A percentile compares a stretch with the other conserved stretches of the same genome.
Conservation (phyloP, 2,329 filamentous ascomycete genomes). For the Pestalotiopsis sp. region DNA sequence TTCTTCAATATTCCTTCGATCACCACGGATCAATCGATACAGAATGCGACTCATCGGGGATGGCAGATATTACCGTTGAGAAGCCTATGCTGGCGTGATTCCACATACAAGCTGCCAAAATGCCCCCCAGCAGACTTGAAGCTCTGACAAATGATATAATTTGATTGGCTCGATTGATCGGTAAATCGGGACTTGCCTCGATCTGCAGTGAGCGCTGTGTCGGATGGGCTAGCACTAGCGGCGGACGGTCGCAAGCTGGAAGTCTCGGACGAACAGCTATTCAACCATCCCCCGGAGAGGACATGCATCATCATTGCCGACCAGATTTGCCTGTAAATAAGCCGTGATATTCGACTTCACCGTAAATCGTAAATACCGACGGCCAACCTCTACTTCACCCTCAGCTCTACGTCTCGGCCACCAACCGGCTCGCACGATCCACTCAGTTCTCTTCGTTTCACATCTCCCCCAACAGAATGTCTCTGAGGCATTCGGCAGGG, state of each 20-base stretch:
- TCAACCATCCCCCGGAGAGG: background rate
- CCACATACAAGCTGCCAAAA: background rate
- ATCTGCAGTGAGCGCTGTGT: background rate
- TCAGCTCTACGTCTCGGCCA: background rate
- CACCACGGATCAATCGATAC: background rate
- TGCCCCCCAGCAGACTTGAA: background rate
- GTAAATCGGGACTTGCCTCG: background rate
- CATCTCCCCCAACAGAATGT: constrained; percentile 33
- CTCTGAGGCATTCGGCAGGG: constrained; percentile 40
- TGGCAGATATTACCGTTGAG: background rate
- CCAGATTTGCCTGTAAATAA: background rate
- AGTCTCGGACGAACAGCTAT: background rate
- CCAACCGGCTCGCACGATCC: background rate
- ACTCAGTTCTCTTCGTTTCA: background rate
- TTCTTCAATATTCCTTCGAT: background rate
- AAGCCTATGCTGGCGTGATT: background rate
- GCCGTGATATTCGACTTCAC: background rate
- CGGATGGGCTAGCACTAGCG: background rate
- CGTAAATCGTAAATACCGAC: background rate
- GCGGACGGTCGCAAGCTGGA: background rate
- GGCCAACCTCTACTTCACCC: background rate
- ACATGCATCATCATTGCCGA: background rate
- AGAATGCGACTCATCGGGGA: background rate
- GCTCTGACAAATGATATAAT: constrained; percentile 1
- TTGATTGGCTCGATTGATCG: constrained; percentile 4